Percentiles rank a stretch among this genome's conserved stretches.
Conservation (phyloP, 192 early-diverging fungal genomes). For the Coemansia biformis region DNA sequence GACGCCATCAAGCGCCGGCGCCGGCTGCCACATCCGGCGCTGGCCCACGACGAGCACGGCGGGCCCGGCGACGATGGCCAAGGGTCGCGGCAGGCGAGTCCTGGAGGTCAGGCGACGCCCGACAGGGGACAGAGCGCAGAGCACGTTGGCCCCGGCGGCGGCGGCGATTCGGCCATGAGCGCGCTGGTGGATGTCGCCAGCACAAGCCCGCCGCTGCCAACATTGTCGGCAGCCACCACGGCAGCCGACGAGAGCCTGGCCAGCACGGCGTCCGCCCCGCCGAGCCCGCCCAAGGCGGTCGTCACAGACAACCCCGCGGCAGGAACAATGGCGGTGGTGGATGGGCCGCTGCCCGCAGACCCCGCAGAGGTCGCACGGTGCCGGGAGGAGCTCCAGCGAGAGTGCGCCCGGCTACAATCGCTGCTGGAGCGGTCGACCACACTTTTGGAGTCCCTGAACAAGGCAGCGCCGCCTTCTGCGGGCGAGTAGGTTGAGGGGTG, state of each 20-base stretch:
- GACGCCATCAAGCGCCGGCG: slow-evolving; percentile 66
- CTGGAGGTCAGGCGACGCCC: no score
- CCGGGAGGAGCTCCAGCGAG: slow-evolving; percentile 41
- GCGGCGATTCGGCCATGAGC: slow-evolving; percentile 3
- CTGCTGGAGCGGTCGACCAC: slow-evolving; percentile 35
- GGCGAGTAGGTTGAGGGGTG: no score
- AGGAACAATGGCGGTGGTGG: slow-evolving; percentile 12
- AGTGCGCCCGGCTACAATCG: slow-evolving; percentile 31
- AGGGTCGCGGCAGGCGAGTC: no score
- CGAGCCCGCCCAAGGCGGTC: no score
- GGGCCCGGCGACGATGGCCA: no score
- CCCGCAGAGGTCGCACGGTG: slow-evolving; percentile 21
- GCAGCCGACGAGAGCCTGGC: slow-evolving; percentile 4
- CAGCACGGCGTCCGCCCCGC: no score
- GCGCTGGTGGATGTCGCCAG: slow-evolving; percentile 19
- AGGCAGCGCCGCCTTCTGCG: slow-evolving; percentile 6
- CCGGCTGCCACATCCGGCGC: background rate
- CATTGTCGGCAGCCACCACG: background rate
- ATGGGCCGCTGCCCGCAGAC: slow-evolving; percentile 4
- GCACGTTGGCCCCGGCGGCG: background rate
- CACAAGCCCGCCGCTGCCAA: slow-evolving; percentile 17
- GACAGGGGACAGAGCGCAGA: no score
- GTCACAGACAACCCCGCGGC: no score
- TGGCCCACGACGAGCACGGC: background rate
- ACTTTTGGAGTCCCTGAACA: slow-evolving; percentile 30